Evolutionary conservation across 2,329 filamentous ascomycete genomes (phyloP).

Genomic region (Alternaria brassicae): DNA sequence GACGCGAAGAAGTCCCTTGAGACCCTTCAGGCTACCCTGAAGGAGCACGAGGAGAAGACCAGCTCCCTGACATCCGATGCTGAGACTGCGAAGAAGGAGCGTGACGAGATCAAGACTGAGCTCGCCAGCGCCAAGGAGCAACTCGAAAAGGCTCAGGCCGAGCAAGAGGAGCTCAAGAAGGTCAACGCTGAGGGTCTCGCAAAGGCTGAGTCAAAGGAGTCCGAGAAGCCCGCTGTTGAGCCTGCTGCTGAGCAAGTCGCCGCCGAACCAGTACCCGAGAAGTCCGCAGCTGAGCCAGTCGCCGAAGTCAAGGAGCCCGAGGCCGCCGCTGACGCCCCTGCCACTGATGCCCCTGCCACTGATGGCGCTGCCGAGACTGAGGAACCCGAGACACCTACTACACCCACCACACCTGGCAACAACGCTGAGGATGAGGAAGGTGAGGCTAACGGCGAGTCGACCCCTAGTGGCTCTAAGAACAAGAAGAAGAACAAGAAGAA

Average conservation of each 20-base stretch:
- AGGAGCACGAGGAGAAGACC: conserved; percentile 26
- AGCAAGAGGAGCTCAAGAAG: conserved; percentile 24
- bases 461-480: conserved; percentile 11
- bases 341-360: neutral
- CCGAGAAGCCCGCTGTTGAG: conserved; percentile 15
- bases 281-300: neutral
- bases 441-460: conserved; percentile 5
- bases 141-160: conserved; percentile 27
- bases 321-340: neutral
- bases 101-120: conserved; percentile 27
- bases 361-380: conserved; percentile 1
- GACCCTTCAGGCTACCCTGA: conserved; percentile 20
- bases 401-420: conserved; percentile 7
- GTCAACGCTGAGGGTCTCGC: conserved; percentile 23
- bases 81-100: conserved; percentile 28
- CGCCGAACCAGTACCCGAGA: conserved; percentile 4
- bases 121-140: conserved; percentile 30
- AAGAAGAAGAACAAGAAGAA: conserved; percentile 29
- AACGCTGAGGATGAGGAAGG: conserved; percentile 6
- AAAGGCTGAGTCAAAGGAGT: conserved; percentile 29
- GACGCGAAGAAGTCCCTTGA: conserved; percentile 23
- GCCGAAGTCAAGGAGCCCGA: conserved; percentile 3
- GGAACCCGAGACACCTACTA: conserved; percentile 7
- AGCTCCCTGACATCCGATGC: conserved; percentile 19
- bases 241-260: conserved; percentile 5